Evolutionary conservation across 768 basidiomycete genomes (phyloP), one percentile per base, ranked within the genome.

Genomic region (Tulasnella sp.): DNA sequence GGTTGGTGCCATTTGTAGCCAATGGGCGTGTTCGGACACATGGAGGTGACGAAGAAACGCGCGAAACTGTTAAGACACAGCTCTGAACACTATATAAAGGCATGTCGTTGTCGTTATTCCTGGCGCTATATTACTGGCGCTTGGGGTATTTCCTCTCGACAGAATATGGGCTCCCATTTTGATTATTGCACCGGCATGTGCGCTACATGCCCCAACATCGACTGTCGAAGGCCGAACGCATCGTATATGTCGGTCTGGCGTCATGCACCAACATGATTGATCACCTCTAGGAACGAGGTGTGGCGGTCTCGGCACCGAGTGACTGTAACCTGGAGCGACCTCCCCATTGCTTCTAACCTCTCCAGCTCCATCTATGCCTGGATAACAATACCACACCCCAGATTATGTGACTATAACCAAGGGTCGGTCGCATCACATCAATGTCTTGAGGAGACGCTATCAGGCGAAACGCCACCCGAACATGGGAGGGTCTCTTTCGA

Each of bases 11-110:
- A 0, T 63, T 69, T 21, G 70, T 73, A 1, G 75, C 69, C 3
- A 76, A 76, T 53, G 75, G 75, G 0, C 74, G 75, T 63, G 65
- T 71, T 4, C 75, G 73, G 69, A 66, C 65, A 7, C 59, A 65
- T 34, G 59, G 64, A 25, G 74, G 74, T 46, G 71, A 65, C 7
- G 57, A 59, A 12, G 62, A 52, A 40, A 72, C 72, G 61, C 60
- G 74, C 21, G 54, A 61, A 15, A 65, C 62, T 54, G 71, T 61
- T 50, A 62, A 0, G 36, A 60, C 17, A 74, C 73, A 0, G 73
- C 74, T 0, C 41, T 63, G 12, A 63, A 69, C 29, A 70, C 69
- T 0, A 63, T n/a, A n/a, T 74, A 3, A 63, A 71, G 52, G 69
- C 69, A 45, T 27, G n/a, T 27, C 42, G 19, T 34, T 25, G 9